Percentiles rank a stretch among this genome's conserved stretches.
These are phyloP conservation scores for Triticum aestivum DNA, from an alignment of 176 grass and related monocot species.

Conservation along the genomic window DNA sequence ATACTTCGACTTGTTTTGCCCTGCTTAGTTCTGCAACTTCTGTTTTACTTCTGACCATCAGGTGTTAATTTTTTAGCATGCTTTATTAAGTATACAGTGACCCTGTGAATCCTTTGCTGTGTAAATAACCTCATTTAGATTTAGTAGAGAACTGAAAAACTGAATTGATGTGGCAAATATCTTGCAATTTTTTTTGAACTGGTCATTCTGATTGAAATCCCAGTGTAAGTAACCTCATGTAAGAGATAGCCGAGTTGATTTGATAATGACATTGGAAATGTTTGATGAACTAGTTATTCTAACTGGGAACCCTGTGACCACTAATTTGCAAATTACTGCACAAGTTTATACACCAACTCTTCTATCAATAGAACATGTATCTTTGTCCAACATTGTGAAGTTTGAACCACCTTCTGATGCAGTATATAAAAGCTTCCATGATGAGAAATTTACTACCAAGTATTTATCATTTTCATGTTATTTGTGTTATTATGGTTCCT, in stretches of 20 bases:
- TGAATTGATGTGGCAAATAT: neutral
- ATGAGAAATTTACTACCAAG: neutral
- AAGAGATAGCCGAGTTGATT: neutral
- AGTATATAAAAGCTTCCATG: neutral
- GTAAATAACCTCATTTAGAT: neutral
- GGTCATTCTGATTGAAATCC: neutral
- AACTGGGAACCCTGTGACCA: neutral
- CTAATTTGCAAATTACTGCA: neutral
- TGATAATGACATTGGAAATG: neutral
- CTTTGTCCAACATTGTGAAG: neutral
- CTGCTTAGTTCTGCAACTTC: neutral
- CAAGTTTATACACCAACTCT: neutral
- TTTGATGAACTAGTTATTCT: neutral
- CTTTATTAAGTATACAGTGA: neutral
- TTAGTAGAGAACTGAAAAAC: neutral
- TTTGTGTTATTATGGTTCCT: neutral
- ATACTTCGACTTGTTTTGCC: neutral
- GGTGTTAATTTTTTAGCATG: neutral
- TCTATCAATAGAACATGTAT: neutral
- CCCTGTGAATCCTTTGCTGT: neutral
- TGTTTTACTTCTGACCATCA: neutral
- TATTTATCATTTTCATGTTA: neutral
- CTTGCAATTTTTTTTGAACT: neutral
- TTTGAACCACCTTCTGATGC: neutral
- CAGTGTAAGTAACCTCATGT: neutral